These are phyloP conservation scores for Pontederia crassipes DNA, from an alignment of 176 grass and related monocot species.

Conservation along the genomic window DNA sequence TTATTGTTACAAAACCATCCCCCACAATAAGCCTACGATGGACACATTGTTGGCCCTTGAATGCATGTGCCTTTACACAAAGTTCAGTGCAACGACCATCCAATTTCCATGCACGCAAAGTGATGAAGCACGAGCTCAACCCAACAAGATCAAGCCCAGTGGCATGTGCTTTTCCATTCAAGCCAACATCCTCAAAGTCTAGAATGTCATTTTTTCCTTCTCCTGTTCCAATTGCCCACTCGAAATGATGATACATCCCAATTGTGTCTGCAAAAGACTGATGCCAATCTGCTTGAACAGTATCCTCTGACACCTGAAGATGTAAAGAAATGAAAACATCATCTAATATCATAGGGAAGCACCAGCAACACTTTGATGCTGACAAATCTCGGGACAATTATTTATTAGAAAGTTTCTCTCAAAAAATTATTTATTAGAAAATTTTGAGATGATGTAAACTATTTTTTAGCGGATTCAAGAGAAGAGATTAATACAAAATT, in stretches of 20 bases:
- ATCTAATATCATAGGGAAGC: background rate
- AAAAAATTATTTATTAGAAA: too few relatives aligned
- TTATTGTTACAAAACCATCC: constrained; percentile 74
- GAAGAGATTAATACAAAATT: too few relatives aligned
- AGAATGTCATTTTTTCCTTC: constrained; percentile 81
- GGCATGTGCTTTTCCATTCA: constrained; percentile 50
- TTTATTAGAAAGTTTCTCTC: too few relatives aligned
- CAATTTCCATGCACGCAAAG: constrained; percentile 62
- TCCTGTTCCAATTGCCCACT: constrained; percentile 77
- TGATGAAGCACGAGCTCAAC: constrained; percentile 53
- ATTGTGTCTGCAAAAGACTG: constrained; percentile 45
- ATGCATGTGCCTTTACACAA: constrained; percentile 79
- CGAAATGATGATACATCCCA: constrained; percentile 81
- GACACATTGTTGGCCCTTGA: constrained; percentile 84
- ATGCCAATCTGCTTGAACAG: constrained; percentile 55
- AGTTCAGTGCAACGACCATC: constrained; percentile 54
- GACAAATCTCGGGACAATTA: too few relatives aligned
- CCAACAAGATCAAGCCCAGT: constrained; percentile 61
- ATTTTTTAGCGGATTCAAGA: too few relatives aligned
- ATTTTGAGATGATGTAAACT: too few relatives aligned
- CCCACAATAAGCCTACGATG: constrained; percentile 74
- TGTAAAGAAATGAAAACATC: constrained; percentile 21
- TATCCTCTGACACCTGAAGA: constrained; percentile 76
- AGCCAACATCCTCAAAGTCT: constrained; percentile 72
- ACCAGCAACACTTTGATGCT: too few relatives aligned